Evolutionary conservation across 495 filamentous ascomycete species (phyloP), one percentile per base, ranked within the genome.

Genomic region (Podospora appendiculata): DNA sequence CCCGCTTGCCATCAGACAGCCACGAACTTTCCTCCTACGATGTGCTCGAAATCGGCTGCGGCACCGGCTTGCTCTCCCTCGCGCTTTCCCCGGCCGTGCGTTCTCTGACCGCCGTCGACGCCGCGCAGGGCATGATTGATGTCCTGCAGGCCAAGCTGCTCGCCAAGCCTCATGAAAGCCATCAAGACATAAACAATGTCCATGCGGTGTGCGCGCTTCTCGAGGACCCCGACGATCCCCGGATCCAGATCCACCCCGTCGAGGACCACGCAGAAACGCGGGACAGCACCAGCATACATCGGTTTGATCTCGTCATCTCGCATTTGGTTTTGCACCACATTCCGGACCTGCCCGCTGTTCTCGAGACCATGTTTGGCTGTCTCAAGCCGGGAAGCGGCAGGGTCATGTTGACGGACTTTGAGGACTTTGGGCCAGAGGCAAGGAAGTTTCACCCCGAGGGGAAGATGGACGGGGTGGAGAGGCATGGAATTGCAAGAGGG

Each of bases 241-340:
- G 35, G 55, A 62, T 58, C n/a, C 34, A 34, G 2, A n/a, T 35
- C 9, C 55, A 58, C 18, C 59, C 62, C 4, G 55, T 51, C 33
- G 47, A 55, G 56, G 53, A 41, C 0, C 25, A 52, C 4, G 3
- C 25, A 3, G 10, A 35, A 34, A 19, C 3, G 12, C 3, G 12
- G 10, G 32, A 48, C n/a, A 39, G 36, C 4, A 46, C 4, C 19
- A 8, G 32, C n/a, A 35, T 25, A 5, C 25, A 25, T 5, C 25
- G 53, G 7, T 80, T 80, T 57, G 73, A 79, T 42, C 58, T 81
- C 8, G 66, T 79, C 18, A 58, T 76, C 3, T 70, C 64, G 5
- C 77, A 82, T 52, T 63, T 82, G 5, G 74, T 78, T 8, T 67
- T 82, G 19, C 79, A 82, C 50, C 79, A 82, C 56, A 71, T 82